Conservation (phyloP, 2,329 filamentous ascomycete species). For the Aspergillus aculeatinus region DNA sequence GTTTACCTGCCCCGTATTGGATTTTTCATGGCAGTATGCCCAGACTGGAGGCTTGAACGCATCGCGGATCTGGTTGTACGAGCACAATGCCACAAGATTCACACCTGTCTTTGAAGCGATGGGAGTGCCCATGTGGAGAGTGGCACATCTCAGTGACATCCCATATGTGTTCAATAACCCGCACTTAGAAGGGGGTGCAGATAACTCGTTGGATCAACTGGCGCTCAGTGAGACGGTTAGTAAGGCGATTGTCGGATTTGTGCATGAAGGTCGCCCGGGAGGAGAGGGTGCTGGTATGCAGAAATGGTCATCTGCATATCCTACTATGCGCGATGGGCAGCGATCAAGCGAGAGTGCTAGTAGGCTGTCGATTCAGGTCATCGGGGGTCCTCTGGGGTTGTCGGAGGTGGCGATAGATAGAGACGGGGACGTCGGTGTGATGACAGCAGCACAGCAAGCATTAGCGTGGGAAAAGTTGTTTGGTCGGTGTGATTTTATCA, state of each 20-base stretch:
- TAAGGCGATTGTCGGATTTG: slow-evolving; percentile 10
- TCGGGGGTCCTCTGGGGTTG: slow-evolving; percentile 7
- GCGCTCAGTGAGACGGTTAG: slow-evolving; percentile 11
- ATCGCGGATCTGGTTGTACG: slow-evolving; percentile 26
- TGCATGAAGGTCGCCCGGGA: background rate
- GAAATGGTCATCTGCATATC: slow-evolving; percentile 8
- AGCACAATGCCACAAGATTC: slow-evolving; percentile 31
- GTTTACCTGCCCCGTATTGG: slow-evolving; percentile 33
- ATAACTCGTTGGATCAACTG: slow-evolving; percentile 15
- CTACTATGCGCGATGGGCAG: background rate
- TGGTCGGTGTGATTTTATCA: slow-evolving; percentile 13
- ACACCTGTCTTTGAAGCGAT: slow-evolving; percentile 27
- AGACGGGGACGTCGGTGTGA: background rate
- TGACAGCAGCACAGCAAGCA: slow-evolving; percentile 4
- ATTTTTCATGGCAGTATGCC: slow-evolving; percentile 35
- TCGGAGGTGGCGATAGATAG: background rate
- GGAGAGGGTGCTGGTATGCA: background rate
- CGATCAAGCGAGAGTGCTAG: background rate
- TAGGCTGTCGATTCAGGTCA: slow-evolving; percentile 9
- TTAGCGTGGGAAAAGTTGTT: slow-evolving; percentile 12
- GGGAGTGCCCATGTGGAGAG: slow-evolving; percentile 36
- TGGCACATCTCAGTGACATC: slow-evolving; percentile 36
- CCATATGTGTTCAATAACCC: slow-evolving; percentile 30
- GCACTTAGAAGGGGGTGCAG: slow-evolving; percentile 8
- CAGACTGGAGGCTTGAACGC: slow-evolving; percentile 15